Conservation (phyloP, 2,329 filamentous ascomycete species). For the Biscogniauxia sp. region DNA sequence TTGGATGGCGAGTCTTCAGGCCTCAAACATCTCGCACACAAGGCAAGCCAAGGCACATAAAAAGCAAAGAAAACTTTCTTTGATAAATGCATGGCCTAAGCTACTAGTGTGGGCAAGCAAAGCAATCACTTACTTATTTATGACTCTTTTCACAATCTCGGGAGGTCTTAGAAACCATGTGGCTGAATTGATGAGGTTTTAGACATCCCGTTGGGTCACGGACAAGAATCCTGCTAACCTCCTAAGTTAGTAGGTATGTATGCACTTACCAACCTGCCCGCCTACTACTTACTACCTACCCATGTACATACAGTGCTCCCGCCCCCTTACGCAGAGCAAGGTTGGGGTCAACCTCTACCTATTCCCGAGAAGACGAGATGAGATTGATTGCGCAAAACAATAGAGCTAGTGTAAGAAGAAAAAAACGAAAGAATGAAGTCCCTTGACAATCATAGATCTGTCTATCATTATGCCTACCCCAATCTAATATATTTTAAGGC, state of each 20-base stretch:
- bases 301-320: too few relatives aligned
- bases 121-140: too few relatives aligned
- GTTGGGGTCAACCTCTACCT: neutral
- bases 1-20: neutral
- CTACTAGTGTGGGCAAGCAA: too few relatives aligned
- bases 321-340: neutral
- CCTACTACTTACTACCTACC: too few relatives aligned
- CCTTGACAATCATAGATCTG: too few relatives aligned
- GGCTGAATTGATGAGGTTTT: neutral
- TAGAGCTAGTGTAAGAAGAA: neutral
- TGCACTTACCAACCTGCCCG: too few relatives aligned
- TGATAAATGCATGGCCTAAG: neutral
- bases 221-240: neutral
- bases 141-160: too few relatives aligned
- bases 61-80: neutral
- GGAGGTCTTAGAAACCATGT: neutral
- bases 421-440: too few relatives aligned
- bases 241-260: too few relatives aligned
- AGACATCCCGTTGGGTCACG: constrained; percentile 1
- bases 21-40: neutral
- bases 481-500: too few relatives aligned
- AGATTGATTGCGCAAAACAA: neutral
- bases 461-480: too few relatives aligned
- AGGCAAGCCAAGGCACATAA: neutral
- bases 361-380: neutral